phyloP scores from a whole-genome alignment of 2,329 filamentous ascomycete genomes.

The Dryadomyces quercivorus region DNA sequence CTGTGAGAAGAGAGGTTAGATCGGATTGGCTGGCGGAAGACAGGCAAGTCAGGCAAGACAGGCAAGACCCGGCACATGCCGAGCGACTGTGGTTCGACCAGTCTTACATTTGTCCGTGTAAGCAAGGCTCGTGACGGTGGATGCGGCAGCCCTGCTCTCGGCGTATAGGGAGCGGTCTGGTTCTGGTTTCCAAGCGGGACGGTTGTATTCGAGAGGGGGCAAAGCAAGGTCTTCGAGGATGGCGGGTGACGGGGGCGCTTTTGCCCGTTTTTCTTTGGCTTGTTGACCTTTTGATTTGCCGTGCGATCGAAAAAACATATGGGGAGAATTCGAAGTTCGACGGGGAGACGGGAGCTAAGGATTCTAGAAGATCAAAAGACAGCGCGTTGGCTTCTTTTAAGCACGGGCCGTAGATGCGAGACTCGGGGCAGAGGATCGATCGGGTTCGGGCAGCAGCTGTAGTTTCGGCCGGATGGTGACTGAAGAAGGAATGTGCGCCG shows the following conservation, averaged over 20 bases:
- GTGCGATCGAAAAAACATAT: constrained; percentile 35
- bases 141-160: constrained; percentile 15
- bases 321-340: constrained; percentile 9
- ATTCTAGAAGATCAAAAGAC: not conserved
- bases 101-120: constrained; percentile 24
- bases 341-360: not conserved
- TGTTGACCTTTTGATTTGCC: constrained; percentile 24
- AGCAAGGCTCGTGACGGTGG: not conserved
- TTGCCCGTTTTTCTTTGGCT: constrained; percentile 25
- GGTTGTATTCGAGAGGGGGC: constrained; percentile 13
- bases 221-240: constrained; percentile 26
- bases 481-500: too few species aligned
- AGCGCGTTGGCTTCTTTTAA: too few species aligned
- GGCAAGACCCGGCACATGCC: not conserved
- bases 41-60: not conserved
- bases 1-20: constrained; percentile 15
- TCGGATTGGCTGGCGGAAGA: not conserved
- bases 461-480: too few species aligned
- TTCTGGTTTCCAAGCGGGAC: constrained; percentile 17
- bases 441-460: too few species aligned
- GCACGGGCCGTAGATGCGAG: too few species aligned
- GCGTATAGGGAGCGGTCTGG: constrained; percentile 15
- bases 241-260: constrained; percentile 20
- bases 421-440: too few species aligned
- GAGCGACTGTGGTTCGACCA: not conserved